These are phyloP conservation scores for Pterocarpus santalinus DNA, from an alignment of 306 rosid genomes.

Conservation along the genomic window DNA sequence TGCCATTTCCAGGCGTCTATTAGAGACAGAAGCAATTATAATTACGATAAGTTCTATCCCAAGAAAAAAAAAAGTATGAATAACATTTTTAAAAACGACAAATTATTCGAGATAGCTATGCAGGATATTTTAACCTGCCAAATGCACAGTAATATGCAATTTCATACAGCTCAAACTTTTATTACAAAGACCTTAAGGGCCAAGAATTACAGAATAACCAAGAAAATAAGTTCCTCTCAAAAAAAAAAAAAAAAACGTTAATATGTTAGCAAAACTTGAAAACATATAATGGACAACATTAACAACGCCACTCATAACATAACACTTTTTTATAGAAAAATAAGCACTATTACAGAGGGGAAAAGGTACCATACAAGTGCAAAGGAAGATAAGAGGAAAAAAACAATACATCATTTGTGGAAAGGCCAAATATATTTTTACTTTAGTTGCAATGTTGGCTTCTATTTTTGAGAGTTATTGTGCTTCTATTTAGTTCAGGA, in stretches of 20 bases:
- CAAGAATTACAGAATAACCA: no score
- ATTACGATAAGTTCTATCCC: background rate
- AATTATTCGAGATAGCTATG: background rate
- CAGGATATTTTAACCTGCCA: background rate
- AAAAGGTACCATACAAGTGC: background rate
- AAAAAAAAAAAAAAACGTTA: background rate
- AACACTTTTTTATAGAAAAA: background rate
- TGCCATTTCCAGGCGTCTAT: background rate
- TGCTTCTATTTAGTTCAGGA: background rate
- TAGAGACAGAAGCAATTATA: conserved; percentile 4
- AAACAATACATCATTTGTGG: background rate
- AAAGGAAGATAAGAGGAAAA: background rate
- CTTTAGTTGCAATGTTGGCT: background rate
- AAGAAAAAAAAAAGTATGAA: background rate
- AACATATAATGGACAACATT: background rate
- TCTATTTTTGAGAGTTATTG: background rate
- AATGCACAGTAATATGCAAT: background rate
- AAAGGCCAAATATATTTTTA: background rate
- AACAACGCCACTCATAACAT: background rate
- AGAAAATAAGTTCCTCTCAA: background rate
- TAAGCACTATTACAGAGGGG: background rate
- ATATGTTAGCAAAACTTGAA: background rate
- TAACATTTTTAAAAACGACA: background rate
- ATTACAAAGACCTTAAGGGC: background rate
- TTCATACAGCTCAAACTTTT: conserved; percentile 14